Evolutionary conservation across 768 basidiomycete genomes (phyloP), one percentile per base, ranked within the genome.

Genomic region (Russula foetens): DNA sequence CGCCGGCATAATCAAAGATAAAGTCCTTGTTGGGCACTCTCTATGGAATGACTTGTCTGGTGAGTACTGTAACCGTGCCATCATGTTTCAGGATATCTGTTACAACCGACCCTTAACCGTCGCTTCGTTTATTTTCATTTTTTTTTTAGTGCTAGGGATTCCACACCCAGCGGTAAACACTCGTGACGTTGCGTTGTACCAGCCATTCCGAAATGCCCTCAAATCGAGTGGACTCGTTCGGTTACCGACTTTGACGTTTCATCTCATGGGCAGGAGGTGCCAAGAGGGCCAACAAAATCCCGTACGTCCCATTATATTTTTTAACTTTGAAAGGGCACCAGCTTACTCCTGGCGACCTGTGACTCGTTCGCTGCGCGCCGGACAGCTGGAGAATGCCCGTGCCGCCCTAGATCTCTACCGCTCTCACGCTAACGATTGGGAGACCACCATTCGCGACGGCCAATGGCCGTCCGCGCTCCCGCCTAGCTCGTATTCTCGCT

Each of bases 41-140:
- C 75, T 91, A 17, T 92, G 89, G 89, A 81, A 85, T 63, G 90
- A 92, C 68, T 79, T 91, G 31, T 86, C 88, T 51, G 88, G 89
- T 87, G 71, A n/a, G n/a, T n/a, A n/a, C n/a, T 53, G 74, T 69
- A 19, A 28, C 43, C 43, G 46, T 48, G 39, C 41, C 57, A 44
- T 56, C 61, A 33, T 35, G 60, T 62, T 56, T 50, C 58, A 49
- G 41, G 26, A 60, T 35, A 28, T 8, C 31, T n/a, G 44, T 43
- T 43, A 24, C 43, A 35, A 28, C 29, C 47, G 52, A 19, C 26
- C 14, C 35, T 24, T 57, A 53, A 56, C 52, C 55, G 65, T 58
- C 63, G 62, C 54, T 64, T 63, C 52, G 31, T 8, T 19, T 39
- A 26, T 11, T 28, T 38, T 38, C 35, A 41, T 39, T 41, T 11